Base-by-base conservation (phyloP, 1,284 basidiomycete species). In the Microbotryum scabiosae region DNA sequence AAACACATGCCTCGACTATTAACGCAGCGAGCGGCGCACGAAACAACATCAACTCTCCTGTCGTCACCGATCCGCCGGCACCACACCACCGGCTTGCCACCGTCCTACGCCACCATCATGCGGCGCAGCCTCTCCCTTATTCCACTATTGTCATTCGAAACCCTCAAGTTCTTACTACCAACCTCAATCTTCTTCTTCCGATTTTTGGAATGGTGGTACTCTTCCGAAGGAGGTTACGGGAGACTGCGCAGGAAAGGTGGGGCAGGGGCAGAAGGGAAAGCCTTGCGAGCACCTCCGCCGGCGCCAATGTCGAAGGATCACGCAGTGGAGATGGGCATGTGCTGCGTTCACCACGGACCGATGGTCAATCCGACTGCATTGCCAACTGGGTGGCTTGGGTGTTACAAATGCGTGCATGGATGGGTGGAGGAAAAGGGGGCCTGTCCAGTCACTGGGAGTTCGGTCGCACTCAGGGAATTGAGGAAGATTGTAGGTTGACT, bases 151-250 rank as follows among this genome's bases (percentile, higher is more conserved):
- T 44, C 70, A 18, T 71, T 74, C 51, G 75, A 76, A 57, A 66
- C 63, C 2, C 78, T 93, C 51, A 85, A 86, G 67, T 79, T 94
- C 51, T 81, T 93, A 18, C 82, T 96, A 12, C 91, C 96, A 2
- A 88, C 88, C 4, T 85, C 90, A 43, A 93, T 99, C 63, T 96
- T 99, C 75, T 87, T 91, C 74, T 82, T 99, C 79, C 97, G 96
- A 76, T 94, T 98, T 75, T 80, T 97, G 36, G 92, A 98, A 76
- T 99, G 96, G 93, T 98, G 96, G 93, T 98, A 97, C 75, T 94
- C 91, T 20, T 89, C 93, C 10, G 83, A 84, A 32, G 97, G 93
- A 3, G 92, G 80, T 76, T 80, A 46, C 80, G 62, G 62, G 32
- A 61, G 61, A 83, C 82, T 51, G 79, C 79, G 63, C 84, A 44